phyloP scores from a whole-genome alignment of 371 early-diverging fungal genomes.

The Nematocida displodere region DNA sequence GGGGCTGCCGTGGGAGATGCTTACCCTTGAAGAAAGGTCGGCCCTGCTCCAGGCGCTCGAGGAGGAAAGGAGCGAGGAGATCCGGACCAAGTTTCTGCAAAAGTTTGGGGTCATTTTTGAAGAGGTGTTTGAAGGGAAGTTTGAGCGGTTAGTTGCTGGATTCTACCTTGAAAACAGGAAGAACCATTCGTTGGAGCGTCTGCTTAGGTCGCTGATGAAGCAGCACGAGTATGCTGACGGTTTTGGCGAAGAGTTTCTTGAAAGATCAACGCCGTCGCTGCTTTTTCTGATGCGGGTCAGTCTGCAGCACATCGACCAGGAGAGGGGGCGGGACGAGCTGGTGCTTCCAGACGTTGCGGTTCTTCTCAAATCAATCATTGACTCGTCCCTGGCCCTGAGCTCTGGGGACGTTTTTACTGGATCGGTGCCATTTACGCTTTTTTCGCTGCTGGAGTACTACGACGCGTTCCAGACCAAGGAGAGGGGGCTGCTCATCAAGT shows the following conservation, averaged over 20 bases:
- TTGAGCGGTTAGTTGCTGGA: conserved; percentile 30
- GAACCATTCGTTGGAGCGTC: conserved; percentile 27
- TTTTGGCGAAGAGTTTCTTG: conserved; percentile 32
- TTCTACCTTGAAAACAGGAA: conserved; percentile 38
- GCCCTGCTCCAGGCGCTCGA: conserved; percentile 17
- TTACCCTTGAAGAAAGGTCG: conserved; percentile 6
- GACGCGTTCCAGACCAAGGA: conserved; percentile 36
- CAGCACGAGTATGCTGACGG: conserved; percentile 49
- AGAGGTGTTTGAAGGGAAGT: conserved; percentile 27
- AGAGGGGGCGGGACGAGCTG: conserved; percentile 33
- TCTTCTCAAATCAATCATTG: conserved; percentile 30
- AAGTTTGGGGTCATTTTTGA: conserved; percentile 44
- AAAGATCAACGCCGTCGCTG: conserved; percentile 20
- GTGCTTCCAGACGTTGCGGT: conserved; percentile 26
- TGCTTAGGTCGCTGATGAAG: conserved; percentile 42
- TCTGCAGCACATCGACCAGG: conserved; percentile 31
- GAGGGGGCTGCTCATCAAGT: conserved; percentile 38
- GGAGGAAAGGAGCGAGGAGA: conserved; percentile 31
- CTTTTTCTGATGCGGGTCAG: conserved; percentile 45
- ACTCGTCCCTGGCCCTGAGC: conserved; percentile 3
- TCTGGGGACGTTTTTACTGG: conserved; percentile 8
- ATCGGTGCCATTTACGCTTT: conserved; percentile 16
- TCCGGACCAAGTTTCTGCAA: conserved; percentile 21
- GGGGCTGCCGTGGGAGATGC: conserved; percentile 9
- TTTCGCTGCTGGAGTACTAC: conserved; percentile 42